Evolutionary conservation across 1,284 basidiomycete species (phyloP).

Genomic region (Fomitopsis betulina): DNA sequence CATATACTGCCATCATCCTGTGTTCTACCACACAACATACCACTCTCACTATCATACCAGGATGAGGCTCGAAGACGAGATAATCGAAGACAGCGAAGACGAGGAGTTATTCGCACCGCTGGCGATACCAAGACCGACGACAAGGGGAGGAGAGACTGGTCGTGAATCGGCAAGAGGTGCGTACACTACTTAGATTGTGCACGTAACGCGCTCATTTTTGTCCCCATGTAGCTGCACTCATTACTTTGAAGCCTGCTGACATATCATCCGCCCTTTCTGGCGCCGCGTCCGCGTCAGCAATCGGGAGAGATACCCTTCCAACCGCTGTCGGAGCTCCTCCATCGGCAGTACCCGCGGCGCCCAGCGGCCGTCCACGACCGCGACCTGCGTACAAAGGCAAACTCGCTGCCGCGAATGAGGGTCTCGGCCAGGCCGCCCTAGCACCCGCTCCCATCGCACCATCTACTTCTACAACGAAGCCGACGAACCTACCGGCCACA

Average conservation of each 20-base stretch:
- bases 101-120: slow-evolving; percentile 11
- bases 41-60: neutral
- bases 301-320: neutral
- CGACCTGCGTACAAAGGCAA: slow-evolving; percentile 16
- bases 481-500: neutral
- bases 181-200: neutral
- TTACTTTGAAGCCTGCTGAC: neutral
- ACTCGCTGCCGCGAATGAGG: neutral
- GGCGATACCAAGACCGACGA: neutral
- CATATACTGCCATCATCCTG: neutral
- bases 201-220: neutral
- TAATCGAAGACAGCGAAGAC: slow-evolving; percentile 25
- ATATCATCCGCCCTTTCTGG: neutral
- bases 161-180: neutral
- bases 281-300: neutral
- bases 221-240: neutral
- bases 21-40: neutral
- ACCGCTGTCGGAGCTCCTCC: neutral
- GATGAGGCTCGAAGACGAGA: slow-evolving; percentile 7
- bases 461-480: neutral
- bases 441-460: slow-evolving; percentile 8
- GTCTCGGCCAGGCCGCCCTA: slow-evolving; percentile 9
- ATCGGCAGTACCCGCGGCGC: neutral
- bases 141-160: neutral
- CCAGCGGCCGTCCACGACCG: slow-evolving; percentile 18